These are phyloP conservation scores for Cunninghamia lanceolata DNA, from an alignment of 75 land plant genomes.

Conservation along the genomic window DNA sequence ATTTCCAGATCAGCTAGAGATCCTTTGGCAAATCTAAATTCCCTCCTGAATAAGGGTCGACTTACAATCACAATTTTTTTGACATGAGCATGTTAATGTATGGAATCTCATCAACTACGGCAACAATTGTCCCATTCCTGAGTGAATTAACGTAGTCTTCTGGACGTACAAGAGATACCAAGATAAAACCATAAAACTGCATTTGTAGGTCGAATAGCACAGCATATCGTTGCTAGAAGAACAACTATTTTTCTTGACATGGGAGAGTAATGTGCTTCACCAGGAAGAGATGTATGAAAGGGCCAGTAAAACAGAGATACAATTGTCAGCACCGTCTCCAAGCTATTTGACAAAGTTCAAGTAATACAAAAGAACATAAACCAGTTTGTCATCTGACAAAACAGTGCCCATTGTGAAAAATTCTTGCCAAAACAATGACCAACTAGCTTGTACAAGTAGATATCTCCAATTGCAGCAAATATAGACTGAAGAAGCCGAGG, in stretches of 20 bases:
- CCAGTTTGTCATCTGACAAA: constrained; percentile 86
- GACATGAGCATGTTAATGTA: too few species aligned
- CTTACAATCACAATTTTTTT: too few species aligned
- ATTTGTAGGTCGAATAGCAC: constrained; percentile 94
- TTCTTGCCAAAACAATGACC: constrained; percentile 44
- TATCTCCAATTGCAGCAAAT: constrained; percentile 86
- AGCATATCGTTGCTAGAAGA: constrained; percentile 67
- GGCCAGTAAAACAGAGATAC: constrained; percentile 81
- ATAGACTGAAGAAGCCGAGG: constrained; percentile 78
- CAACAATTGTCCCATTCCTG: too few species aligned
- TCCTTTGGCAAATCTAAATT: too few species aligned
- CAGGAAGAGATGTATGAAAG: constrained; percentile 19
- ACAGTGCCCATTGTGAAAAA: constrained; percentile 81
- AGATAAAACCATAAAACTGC: constrained; percentile 88
- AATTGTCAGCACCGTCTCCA: constrained; percentile 80
- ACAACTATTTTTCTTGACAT: constrained; percentile 73
- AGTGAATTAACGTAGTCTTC: too few species aligned
- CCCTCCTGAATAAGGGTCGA: too few species aligned
- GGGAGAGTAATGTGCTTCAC: constrained; percentile 3
- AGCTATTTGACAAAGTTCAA: constrained; percentile 82
- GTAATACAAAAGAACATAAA: constrained; percentile 86
- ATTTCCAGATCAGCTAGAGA: too few species aligned
- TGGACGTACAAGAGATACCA: too few species aligned
- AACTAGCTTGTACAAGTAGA: constrained; percentile 80
- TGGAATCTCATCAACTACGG: too few species aligned